Evolutionary conservation across 2,329 filamentous ascomycete species (phyloP).

Genomic region (Neofusicoccum laricinum): DNA sequence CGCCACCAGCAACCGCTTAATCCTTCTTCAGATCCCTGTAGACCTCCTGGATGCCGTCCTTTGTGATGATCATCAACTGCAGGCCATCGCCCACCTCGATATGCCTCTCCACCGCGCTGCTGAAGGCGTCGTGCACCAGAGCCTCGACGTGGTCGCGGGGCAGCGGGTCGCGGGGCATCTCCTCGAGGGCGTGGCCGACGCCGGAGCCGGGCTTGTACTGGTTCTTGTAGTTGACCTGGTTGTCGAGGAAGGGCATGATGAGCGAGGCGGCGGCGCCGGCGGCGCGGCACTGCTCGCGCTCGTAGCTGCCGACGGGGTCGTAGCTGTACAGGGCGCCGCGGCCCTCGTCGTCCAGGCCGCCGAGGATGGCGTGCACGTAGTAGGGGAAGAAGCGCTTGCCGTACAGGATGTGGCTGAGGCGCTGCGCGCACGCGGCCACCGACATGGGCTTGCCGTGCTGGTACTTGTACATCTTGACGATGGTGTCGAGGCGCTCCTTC

Average conservation of each 20-base stretch:
- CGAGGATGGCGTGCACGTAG: conserved; percentile 93
- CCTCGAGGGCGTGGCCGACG: conserved; percentile 74
- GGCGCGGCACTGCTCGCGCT: conserved; percentile 92
- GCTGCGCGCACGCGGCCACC: conserved; percentile 90
- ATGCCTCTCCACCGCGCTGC: conserved; percentile 95
- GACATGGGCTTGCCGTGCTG: conserved; percentile 96
- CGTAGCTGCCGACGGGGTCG: conserved; percentile 96
- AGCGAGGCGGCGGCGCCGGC: conserved; percentile 88
- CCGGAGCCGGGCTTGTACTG: conserved; percentile 89
- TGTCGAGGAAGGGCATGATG: conserved; percentile 99
- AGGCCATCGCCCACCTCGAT: conserved; percentile 97
- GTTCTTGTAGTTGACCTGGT: conserved; percentile 99
- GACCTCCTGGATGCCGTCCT: conserved; percentile 82
- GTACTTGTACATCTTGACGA: conserved; percentile 99
- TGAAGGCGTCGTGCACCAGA: conserved; percentile 94
- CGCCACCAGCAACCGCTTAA: conserved; percentile 19
- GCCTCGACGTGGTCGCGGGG: conserved; percentile 72
- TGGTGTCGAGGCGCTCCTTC: conserved; percentile 87
- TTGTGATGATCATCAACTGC: conserved; percentile 92
- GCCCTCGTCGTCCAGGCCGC: conserved; percentile 90
- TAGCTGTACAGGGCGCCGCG: conserved; percentile 95
- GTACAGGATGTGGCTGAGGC: conserved; percentile 93
- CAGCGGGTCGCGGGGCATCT: conserved; percentile 67
- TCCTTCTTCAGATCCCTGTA: conserved; percentile 74
- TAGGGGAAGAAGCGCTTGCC: conserved; percentile 98